Evolutionary conservation across 257 asterid species (phyloP).

Genomic region (Penstemon newberryi): DNA sequence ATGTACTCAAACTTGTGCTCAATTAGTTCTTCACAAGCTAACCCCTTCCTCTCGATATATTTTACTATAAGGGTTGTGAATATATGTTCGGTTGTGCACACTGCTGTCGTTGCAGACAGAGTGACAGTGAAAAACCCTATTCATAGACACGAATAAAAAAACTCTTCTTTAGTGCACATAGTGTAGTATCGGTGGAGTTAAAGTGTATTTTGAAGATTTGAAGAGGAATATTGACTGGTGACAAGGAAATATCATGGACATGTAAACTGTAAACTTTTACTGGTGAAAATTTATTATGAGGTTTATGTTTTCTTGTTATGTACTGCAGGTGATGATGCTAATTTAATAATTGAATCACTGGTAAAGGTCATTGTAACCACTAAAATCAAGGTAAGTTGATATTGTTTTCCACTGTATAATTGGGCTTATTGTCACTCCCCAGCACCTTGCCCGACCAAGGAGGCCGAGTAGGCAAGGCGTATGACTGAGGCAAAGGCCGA

Average conservation of each 20-base stretch:
- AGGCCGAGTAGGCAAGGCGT: too few species aligned
- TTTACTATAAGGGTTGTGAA: not conserved
- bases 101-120: not conserved
- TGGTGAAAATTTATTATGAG: not conserved
- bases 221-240: not conserved
- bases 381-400: constrained; percentile 56
- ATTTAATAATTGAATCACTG: constrained; percentile 52
- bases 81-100: not conserved
- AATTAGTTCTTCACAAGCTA: not conserved
- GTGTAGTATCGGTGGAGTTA: not conserved
- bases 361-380: constrained; percentile 54
- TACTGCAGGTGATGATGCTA: constrained; percentile 54
- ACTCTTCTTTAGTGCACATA: not conserved
- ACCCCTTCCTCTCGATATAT: not conserved
- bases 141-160: not conserved
- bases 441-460: too few species aligned
- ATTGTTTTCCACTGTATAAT: not conserved
- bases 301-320: constrained; percentile 26
- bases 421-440: not conserved
- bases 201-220: not conserved
- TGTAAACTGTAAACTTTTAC: not conserved
- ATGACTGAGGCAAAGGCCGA: too few species aligned
- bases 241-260: not conserved
- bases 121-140: not conserved
- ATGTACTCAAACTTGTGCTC: not conserved